phyloP scores from a whole-genome alignment of 2,329 filamentous ascomycete genomes.

The Pseudocercospora pini-densiflorae region DNA sequence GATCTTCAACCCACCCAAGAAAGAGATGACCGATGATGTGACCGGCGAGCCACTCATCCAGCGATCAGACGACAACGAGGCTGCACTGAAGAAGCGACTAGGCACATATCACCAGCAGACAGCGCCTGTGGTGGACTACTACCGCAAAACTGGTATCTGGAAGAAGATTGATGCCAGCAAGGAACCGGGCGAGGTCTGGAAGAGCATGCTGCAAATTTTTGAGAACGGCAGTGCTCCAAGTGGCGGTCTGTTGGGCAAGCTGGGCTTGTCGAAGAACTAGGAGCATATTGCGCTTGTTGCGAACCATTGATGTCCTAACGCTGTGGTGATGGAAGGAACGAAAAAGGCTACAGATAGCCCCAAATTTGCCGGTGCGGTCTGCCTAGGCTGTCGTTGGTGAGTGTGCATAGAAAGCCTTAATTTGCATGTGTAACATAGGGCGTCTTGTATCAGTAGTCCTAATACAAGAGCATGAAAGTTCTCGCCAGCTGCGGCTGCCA shows the following conservation, averaged over 20 bases:
- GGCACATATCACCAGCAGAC: conserved; percentile 95
- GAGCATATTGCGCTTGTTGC: conserved; percentile 16
- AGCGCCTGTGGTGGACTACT: conserved; percentile 89
- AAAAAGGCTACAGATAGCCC: background rate
- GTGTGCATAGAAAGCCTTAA: conserved; percentile 29
- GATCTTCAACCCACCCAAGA: conserved; percentile 98
- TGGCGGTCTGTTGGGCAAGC: conserved; percentile 56
- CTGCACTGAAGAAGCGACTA: conserved; percentile 92
- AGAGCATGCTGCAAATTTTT: conserved; percentile 85
- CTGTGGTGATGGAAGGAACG: conserved; percentile 3
- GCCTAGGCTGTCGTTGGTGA: conserved; percentile 10
- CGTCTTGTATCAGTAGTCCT: conserved; percentile 25
- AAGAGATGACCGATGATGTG: conserved; percentile 90
- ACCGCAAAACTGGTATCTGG: conserved; percentile 98
- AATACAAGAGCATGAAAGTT: conserved; percentile 21
- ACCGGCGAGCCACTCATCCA: conserved; percentile 97
- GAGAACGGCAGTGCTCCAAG: conserved; percentile 45
- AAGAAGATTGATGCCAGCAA: conserved; percentile 93
- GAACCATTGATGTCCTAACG: conserved; percentile 16
- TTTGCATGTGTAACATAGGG: conserved; percentile 30
- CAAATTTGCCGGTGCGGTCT: background rate
- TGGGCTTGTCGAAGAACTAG: conserved; percentile 50
- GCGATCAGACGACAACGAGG: conserved; percentile 95
- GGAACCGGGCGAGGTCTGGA: conserved; percentile 95
- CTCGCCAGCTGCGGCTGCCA: conserved; percentile 1